Percentiles rank a stretch among this genome's conserved stretches.
These are phyloP conservation scores for Sugiyamaella smithiae DNA, from an alignment of 805 yeast genomes.

Conservation along the genomic window DNA sequence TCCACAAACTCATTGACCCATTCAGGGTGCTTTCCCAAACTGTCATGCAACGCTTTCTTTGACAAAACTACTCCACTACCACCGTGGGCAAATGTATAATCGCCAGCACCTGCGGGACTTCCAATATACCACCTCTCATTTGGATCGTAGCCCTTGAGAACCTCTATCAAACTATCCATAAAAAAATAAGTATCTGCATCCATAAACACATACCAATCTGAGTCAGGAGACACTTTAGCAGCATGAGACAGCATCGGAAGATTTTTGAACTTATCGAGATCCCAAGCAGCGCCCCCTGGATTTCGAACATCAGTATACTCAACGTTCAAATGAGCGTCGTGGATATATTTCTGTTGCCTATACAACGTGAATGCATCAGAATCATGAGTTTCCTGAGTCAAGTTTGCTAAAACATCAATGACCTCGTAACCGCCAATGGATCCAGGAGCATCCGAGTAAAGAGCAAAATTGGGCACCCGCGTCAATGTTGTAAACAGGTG, in stretches of 20 bases:
- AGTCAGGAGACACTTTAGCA: constrained; percentile 26
- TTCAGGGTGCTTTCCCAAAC: constrained; percentile 26
- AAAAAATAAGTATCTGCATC: constrained; percentile 36
- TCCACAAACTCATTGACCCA: constrained; percentile 24
- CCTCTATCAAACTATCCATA: constrained; percentile 28
- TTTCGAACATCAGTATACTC: constrained; percentile 14
- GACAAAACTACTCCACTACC: constrained; percentile 38
- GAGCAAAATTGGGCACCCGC: constrained; percentile 31
- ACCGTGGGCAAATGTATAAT: constrained; percentile 37
- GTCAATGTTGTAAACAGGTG: constrained; percentile 37
- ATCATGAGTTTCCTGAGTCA: constrained; percentile 20
- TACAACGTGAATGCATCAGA: constrained; percentile 24
- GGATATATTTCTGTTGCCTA: constrained; percentile 26
- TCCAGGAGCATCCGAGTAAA: constrained; percentile 36
- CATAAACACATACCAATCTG: constrained; percentile 38
- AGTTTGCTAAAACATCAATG: constrained; percentile 31
- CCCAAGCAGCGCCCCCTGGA: constrained; percentile 33
- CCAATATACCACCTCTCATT: constrained; percentile 34
- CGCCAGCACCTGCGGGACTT: constrained; percentile 21
- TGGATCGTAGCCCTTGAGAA: constrained; percentile 27
- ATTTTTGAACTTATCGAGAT: constrained; percentile 38
- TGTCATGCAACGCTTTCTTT: constrained; percentile 30
- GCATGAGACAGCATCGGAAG: constrained; percentile 38
- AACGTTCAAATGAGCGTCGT: constrained; percentile 27
- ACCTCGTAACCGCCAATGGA: constrained; percentile 34